Percentiles rank a stretch among this genome's conserved stretches.
These are phyloP conservation scores for Hyaloscypha hepaticicola DNA, from an alignment of 495 filamentous ascomycete genomes.

Conservation along the genomic window DNA sequence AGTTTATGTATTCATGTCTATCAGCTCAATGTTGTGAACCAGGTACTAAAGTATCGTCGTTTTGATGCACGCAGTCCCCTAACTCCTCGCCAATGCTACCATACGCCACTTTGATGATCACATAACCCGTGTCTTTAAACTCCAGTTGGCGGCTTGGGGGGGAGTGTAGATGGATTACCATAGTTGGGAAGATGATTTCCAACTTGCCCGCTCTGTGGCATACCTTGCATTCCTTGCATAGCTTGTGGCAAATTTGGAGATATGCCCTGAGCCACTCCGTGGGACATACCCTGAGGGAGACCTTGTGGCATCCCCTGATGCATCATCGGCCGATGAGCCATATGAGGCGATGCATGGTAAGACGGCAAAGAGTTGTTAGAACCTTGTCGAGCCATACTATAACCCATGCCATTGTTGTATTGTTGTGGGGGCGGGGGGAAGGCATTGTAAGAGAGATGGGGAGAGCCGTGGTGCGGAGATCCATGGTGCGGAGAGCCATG, in stretches of 20 bases:
- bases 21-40: conserved; percentile 35
- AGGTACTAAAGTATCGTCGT: conserved; percentile 24
- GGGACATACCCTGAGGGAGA: conserved; percentile 22
- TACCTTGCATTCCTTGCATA: conserved; percentile 16
- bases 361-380: conserved; percentile 53
- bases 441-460: conserved; percentile 33
- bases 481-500: conserved; percentile 35
- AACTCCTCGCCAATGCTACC: conserved; percentile 37
- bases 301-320: conserved; percentile 29
- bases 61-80: conserved; percentile 31
- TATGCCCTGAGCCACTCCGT: conserved; percentile 21
- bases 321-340: conserved; percentile 33
- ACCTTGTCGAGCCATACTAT: conserved; percentile 53
- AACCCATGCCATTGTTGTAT: conserved; percentile 40
- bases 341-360: conserved; percentile 34
- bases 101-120: conserved; percentile 31
- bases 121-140: conserved; percentile 26
- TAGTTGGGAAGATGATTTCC: conserved; percentile 50
- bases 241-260: conserved; percentile 19
- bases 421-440: conserved; percentile 37
- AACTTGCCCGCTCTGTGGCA: conserved; percentile 27
- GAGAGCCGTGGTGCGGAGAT: conserved; percentile 36
- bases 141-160: conserved; percentile 51
- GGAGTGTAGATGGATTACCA: conserved; percentile 54
- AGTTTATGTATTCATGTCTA: conserved; percentile 32